Evolutionary conservation across 768 basidiomycete species (phyloP), one percentile per base, ranked within the genome.

Genomic region (Mycena pura): DNA sequence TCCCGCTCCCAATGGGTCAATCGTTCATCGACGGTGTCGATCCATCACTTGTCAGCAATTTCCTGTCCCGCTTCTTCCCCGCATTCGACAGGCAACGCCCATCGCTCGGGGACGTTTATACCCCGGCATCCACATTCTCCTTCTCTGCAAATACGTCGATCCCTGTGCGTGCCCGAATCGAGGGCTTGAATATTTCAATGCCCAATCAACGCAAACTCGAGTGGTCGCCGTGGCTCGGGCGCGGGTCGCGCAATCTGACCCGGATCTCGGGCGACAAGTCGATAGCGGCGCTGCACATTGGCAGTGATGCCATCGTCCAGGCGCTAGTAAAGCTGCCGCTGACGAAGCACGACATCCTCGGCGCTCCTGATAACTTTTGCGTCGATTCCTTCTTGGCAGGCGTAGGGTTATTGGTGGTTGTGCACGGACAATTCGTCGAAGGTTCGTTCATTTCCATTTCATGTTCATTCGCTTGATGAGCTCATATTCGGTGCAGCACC

Each of bases 111-210:
- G 80, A 89, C 44, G 93, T 84, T 19, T 99, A 99, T 72, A 86
- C 92, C 60, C 86, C 91, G 1, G 77, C 84, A 11, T 92, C 96
- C n/a, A 96, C 95, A 8, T 95, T 98, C 72, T 97, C 95, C 1
- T 91, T 89, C 72, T 91, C 90, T 19, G 86, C 86, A 68, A 96
- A 95, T 72, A 96, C 95, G 1, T 72, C 84, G 6, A 91, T 96
- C 62, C 93, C 93, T 5, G 73, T 82, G 7, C 90, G 95, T 15
- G 91, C 93, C 0, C 84, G 91, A 45, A 80, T 91, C 44, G 84
- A 89, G 70, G 89, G 88, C 21, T 81, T 87, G 63, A 88, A 92
- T 62, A 70, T 75, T 6, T 84, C 85, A 31, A 78, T 94, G 74
- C 93, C 95, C 10, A 89, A 96, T 69, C 95, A 96, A 74, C 83